phyloP scores from a whole-genome alignment of 164 flowering plant genomes.

The Liriodendron chinense region DNA sequence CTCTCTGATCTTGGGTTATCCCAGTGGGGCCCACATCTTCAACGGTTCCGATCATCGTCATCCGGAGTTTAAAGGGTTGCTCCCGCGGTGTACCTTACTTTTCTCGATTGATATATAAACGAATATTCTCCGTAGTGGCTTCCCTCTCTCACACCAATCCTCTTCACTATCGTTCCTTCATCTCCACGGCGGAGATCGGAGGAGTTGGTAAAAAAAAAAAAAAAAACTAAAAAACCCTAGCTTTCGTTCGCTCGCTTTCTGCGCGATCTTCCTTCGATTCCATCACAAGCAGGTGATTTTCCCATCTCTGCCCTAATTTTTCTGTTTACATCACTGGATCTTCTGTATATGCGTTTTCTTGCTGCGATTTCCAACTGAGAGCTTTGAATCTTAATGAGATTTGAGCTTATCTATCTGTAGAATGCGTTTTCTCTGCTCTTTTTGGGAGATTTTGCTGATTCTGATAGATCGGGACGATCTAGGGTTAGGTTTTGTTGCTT shows the following conservation, averaged over 20 bases:
- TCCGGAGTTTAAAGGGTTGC: neutral
- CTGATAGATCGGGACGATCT: neutral
- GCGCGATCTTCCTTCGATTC: neutral
- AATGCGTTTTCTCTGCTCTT: neutral
- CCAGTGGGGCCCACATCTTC: neutral
- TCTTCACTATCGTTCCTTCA: constrained; percentile 1
- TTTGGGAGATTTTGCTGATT: neutral
- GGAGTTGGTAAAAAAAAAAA: constrained; percentile 7
- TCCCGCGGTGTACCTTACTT: neutral
- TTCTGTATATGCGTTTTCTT: neutral
- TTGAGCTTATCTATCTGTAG: neutral
- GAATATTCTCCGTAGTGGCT: neutral
- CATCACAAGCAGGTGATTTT: neutral
- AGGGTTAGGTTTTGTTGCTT: neutral
- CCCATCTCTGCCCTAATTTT: neutral
- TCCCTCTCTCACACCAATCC: neutral
- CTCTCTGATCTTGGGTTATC: neutral
- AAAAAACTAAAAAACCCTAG: constrained; percentile 11
- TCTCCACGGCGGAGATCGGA: constrained; percentile 14
- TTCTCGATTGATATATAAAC: neutral
- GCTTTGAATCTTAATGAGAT: neutral
- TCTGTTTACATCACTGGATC: neutral
- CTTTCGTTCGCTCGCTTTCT: neutral
- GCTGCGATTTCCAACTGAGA: neutral
- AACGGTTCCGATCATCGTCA: neutral